Evolutionary conservation across 108 stramenopile genomes (phyloP).

Genomic region (Nitzschia sp.): DNA sequence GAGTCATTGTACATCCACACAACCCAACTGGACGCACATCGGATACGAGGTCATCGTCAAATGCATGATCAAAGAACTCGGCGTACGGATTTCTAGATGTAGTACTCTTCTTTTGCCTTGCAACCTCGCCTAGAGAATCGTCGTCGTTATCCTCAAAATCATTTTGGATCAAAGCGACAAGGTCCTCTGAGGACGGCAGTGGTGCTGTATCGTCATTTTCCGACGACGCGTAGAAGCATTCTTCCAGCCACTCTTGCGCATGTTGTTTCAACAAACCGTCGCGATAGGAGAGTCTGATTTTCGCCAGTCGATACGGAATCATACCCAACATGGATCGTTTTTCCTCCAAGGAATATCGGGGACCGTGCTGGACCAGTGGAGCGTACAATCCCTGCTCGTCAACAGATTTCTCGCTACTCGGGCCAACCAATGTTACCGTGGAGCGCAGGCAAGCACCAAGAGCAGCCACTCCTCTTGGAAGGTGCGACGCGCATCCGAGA

Average conservation of each 20-base stretch:
- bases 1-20: conserved; percentile 22
- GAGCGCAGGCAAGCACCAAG: conserved; percentile 76
- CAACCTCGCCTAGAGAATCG: background rate
- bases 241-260: conserved; percentile 1
- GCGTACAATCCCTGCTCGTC: background rate
- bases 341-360: background rate
- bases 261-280: background rate
- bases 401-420: conserved; percentile 1
- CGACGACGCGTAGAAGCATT: background rate
- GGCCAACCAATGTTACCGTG: conserved; percentile 39
- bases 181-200: background rate
- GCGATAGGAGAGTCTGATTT: conserved; percentile 2
- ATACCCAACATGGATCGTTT: background rate
- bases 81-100: conserved; percentile 64
- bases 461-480: background rate
- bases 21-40: too few species aligned
- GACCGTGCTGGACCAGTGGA: background rate
- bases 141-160: background rate
- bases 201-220: background rate
- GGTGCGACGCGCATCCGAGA: conserved; percentile 14
- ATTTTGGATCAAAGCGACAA: conserved; percentile 1
- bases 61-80: conserved; percentile 86
- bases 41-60: background rate
- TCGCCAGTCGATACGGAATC: background rate
- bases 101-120: conserved; percentile 13